phyloP scores from a whole-genome alignment of 176 grass and related monocot genomes.

The Musa schizocarpa region DNA sequence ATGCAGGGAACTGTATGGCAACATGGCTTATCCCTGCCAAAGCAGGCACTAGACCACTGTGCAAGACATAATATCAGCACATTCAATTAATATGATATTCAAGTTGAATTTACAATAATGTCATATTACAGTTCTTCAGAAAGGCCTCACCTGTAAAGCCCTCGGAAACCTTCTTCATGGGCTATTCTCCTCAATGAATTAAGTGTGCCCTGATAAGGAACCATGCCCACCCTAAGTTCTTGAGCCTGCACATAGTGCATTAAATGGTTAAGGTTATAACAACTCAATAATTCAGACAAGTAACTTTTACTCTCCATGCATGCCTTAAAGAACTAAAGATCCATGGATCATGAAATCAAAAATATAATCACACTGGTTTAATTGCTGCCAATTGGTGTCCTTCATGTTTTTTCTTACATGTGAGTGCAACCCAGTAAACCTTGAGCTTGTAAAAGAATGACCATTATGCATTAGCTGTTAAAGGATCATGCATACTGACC shows the following conservation, averaged over 20 bases:
- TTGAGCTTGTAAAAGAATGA: too few relatives aligned
- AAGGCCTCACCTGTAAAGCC: conserved; percentile 63
- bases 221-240: conserved; percentile 43
- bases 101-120: neutral
- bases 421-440: neutral
- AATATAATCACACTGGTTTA: neutral
- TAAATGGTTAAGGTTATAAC: neutral
- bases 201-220: conserved; percentile 71
- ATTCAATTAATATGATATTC: neutral
- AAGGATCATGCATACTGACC: too few relatives aligned
- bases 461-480: too few relatives aligned
- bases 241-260: conserved; percentile 51
- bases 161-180: conserved; percentile 79
- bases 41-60: conserved; percentile 81
- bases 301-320: neutral
- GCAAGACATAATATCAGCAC: neutral
- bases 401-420: neutral
- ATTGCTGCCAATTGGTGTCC: too few relatives aligned
- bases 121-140: neutral
- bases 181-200: conserved; percentile 69
- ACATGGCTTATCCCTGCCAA: conserved; percentile 95
- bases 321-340: neutral
- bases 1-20: conserved; percentile 90
- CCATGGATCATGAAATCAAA: neutral
- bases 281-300: neutral